These are phyloP conservation scores for Odontarrhena argentea DNA, from an alignment of 345 rosid genomes.

Conservation along the genomic window DNA sequence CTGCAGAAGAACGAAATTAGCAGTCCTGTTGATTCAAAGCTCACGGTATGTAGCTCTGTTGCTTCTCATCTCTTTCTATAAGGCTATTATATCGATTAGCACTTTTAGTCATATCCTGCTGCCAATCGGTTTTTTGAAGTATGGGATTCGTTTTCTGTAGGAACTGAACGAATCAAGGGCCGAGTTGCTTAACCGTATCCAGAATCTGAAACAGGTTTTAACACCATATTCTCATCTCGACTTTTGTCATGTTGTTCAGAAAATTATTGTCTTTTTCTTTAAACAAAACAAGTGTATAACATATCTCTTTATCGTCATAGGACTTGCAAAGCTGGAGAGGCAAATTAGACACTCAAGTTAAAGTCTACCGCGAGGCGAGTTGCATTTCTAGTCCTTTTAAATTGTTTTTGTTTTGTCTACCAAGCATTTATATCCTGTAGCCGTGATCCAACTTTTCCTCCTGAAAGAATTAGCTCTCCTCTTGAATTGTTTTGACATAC, in stretches of 20 bases:
- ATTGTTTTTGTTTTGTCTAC: background rate
- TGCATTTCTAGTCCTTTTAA: background rate
- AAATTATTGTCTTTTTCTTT: background rate
- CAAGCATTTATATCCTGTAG: no score
- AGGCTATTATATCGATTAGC: no score
- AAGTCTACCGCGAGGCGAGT: slow-evolving; percentile 77
- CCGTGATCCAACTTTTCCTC: no score
- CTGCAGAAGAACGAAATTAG: slow-evolving; percentile 75
- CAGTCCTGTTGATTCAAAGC: slow-evolving; percentile 63
- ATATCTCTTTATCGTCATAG: slow-evolving; percentile 41
- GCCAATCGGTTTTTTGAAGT: background rate
- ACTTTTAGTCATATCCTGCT: slow-evolving; percentile 1
- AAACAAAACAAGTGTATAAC: background rate
- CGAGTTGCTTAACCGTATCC: slow-evolving; percentile 78
- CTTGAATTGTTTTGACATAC: background rate
- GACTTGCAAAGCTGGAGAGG: slow-evolving; percentile 97
- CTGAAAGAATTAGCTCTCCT: background rate
- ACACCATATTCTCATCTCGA: background rate
- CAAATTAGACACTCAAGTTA: slow-evolving; percentile 87
- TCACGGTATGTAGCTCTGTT: slow-evolving; percentile 48
- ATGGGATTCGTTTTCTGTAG: slow-evolving; percentile 40
- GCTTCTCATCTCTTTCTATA: no score
- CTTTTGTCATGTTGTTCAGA: background rate
- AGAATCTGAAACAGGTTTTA: slow-evolving; percentile 76
- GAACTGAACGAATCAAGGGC: slow-evolving; percentile 85